A percentile compares a stretch with the other conserved stretches of the same genome.
phyloP scores from a whole-genome alignment of 352 stramenopile genomes.

The Phytophthora lateralis region DNA sequence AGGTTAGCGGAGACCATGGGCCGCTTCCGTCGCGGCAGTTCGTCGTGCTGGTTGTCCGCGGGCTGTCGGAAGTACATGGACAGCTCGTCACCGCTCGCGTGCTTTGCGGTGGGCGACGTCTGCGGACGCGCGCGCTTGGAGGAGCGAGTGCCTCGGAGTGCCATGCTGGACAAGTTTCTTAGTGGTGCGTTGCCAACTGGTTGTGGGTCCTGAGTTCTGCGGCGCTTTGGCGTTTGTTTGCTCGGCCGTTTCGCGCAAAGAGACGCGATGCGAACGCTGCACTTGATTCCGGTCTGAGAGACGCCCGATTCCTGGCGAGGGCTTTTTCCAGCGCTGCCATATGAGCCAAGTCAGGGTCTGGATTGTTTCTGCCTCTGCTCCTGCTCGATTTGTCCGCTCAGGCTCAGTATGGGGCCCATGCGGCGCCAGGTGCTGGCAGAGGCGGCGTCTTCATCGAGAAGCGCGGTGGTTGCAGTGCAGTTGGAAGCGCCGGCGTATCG shows the following conservation, averaged over 20 bases:
- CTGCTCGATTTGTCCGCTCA: constrained; percentile 29
- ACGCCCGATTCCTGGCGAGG: neutral
- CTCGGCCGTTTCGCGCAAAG: constrained; percentile 36
- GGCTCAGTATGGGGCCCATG: neutral
- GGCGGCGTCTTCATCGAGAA: constrained; percentile 3
- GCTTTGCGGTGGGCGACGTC: constrained; percentile 24
- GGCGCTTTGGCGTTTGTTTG: constrained; percentile 7
- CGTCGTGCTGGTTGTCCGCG: constrained; percentile 20
- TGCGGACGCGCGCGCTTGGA: constrained; percentile 33
- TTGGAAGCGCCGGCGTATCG: neutral
- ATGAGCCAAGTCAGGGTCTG: constrained; percentile 26
- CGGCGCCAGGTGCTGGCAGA: constrained; percentile 7
- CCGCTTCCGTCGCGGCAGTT: constrained; percentile 52
- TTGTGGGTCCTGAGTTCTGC: constrained; percentile 5
- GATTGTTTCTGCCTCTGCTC: constrained; percentile 39
- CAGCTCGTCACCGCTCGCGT: constrained; percentile 23
- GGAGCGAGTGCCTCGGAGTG: constrained; percentile 17
- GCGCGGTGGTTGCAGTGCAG: constrained; percentile 6
- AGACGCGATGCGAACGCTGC: constrained; percentile 30
- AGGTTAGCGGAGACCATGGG: constrained; percentile 61
- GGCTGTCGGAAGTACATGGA: constrained; percentile 19
- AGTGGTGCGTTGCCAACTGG: constrained; percentile 15
- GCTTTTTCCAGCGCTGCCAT: constrained; percentile 15
- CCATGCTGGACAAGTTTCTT: constrained; percentile 20
- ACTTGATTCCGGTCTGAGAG: constrained; percentile 24